These are phyloP conservation scores for Hanseniaspora hatyaiensis DNA, from an alignment of 805 yeast genomes.

Conservation along the genomic window DNA sequence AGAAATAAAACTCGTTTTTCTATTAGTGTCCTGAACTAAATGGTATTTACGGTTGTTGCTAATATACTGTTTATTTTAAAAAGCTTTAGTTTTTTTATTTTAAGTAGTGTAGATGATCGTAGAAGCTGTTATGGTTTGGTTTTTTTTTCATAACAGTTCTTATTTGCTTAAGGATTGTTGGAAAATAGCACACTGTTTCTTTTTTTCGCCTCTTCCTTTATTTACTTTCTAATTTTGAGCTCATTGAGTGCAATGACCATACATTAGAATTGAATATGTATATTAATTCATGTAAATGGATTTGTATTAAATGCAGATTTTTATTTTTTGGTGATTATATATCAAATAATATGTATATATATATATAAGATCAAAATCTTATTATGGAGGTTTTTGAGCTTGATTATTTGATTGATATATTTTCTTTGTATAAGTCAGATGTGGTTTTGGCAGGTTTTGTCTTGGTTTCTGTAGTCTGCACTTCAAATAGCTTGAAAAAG, in stretches of 20 bases:
- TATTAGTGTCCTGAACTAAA: constrained; percentile 1
- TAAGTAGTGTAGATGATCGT: neutral
- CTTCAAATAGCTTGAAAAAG: constrained; percentile 83
- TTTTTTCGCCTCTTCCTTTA: constrained; percentile 7
- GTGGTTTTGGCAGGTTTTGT: neutral
- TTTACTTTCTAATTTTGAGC: neutral
- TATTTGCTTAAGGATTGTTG: no score
- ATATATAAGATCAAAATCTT: no score
- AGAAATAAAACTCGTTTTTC: neutral
- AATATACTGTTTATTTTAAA: neutral
- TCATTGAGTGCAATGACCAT: constrained; percentile 9
- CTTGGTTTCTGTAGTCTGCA: neutral
- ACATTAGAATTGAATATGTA: constrained; percentile 5
- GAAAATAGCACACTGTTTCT: constrained; percentile 2
- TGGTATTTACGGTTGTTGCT: neutral
- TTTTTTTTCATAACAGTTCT: constrained; percentile 1
- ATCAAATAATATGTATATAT: no score
- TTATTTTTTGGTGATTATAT: no score
- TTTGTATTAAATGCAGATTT: neutral
- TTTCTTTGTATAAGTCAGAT: neutral
- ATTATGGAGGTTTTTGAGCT: no score
- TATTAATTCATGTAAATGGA: neutral
- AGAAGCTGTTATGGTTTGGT: constrained; percentile 1
- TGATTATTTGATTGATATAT: neutral
- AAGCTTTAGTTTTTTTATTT: neutral